These are phyloP conservation scores for Protomyces pachydermus DNA, from an alignment of 1,139 yeast genomes.

Conservation along the genomic window DNA sequence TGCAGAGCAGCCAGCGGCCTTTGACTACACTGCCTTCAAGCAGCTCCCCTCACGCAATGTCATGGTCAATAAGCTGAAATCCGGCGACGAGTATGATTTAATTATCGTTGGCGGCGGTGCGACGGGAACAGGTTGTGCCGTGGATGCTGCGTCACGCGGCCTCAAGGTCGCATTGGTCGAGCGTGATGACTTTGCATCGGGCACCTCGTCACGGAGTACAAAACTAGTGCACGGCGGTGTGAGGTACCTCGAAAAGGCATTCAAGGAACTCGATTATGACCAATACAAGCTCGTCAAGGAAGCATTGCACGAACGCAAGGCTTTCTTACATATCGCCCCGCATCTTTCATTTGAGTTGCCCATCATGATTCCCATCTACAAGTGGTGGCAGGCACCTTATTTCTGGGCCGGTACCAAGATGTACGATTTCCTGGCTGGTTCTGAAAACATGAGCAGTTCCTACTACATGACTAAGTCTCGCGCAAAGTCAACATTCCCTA, in stretches of 20 bases:
- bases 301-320: slow-evolving; percentile 87
- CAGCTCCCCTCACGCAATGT: slow-evolving; percentile 12
- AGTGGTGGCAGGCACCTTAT: slow-evolving; percentile 93
- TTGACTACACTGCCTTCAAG: slow-evolving; percentile 18
- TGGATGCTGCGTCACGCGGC: slow-evolving; percentile 89
- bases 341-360: slow-evolving; percentile 84
- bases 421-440: slow-evolving; percentile 91
- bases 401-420: slow-evolving; percentile 86
- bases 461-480: slow-evolving; percentile 65
- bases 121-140: slow-evolving; percentile 87
- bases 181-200: slow-evolving; percentile 82
- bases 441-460: slow-evolving; percentile 74
- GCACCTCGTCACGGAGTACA: slow-evolving; percentile 92
- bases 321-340: slow-evolving; percentile 87
- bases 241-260: slow-evolving; percentile 89
- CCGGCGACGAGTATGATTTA: slow-evolving; percentile 53
- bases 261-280: slow-evolving; percentile 66
- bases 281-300: slow-evolving; percentile 90
- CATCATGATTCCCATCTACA: slow-evolving; percentile 87
- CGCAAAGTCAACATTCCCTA: slow-evolving; percentile 77
- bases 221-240: slow-evolving; percentile 98
- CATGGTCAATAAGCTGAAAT: slow-evolving; percentile 14
- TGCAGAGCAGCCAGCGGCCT: slow-evolving; percentile 14
- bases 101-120: slow-evolving; percentile 94
- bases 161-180: slow-evolving; percentile 83